These are phyloP conservation scores for Ogataea nitratoaversa DNA, from an alignment of 805 yeast genomes.

Conservation along the genomic window DNA sequence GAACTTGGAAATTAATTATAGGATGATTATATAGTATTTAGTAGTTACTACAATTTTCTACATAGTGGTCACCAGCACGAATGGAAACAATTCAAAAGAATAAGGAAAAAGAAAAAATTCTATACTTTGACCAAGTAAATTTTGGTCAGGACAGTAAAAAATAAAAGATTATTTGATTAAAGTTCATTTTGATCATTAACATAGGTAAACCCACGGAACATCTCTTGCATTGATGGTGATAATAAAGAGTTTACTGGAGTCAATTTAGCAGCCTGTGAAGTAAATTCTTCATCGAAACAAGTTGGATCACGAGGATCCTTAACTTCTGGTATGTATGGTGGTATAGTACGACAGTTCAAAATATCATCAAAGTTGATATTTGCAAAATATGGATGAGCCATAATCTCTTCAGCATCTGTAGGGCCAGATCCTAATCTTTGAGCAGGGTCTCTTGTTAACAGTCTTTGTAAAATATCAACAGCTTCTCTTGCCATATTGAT, in stretches of 20 bases:
- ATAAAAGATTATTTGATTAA: constrained; percentile 4
- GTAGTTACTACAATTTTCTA: too few species aligned
- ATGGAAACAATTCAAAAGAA: too few species aligned
- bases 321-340: constrained; percentile 89
- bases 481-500: constrained; percentile 97
- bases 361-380: constrained; percentile 90
- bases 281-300: constrained; percentile 91
- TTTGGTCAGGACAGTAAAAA: background rate
- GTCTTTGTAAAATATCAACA: constrained; percentile 86
- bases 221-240: constrained; percentile 87
- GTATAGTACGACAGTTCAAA: constrained; percentile 61
- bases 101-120: too few species aligned
- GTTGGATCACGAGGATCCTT: constrained; percentile 86
- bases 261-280: constrained; percentile 88
- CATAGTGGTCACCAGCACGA: too few species aligned
- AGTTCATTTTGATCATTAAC: constrained; percentile 51
- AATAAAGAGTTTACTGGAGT: constrained; percentile 91
- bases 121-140: too few species aligned
- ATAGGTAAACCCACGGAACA: constrained; percentile 95
- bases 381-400: constrained; percentile 91
- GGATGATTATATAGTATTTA: too few species aligned
- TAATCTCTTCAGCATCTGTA: constrained; percentile 86
- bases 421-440: constrained; percentile 83
- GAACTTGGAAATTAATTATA: too few species aligned
- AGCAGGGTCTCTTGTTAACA: constrained; percentile 83